A percentile compares a stretch with the other conserved stretches of the same genome.
Evolutionary conservation across 306 rosid species (phyloP).

Genomic region (Ochetophila trinervis): DNA sequence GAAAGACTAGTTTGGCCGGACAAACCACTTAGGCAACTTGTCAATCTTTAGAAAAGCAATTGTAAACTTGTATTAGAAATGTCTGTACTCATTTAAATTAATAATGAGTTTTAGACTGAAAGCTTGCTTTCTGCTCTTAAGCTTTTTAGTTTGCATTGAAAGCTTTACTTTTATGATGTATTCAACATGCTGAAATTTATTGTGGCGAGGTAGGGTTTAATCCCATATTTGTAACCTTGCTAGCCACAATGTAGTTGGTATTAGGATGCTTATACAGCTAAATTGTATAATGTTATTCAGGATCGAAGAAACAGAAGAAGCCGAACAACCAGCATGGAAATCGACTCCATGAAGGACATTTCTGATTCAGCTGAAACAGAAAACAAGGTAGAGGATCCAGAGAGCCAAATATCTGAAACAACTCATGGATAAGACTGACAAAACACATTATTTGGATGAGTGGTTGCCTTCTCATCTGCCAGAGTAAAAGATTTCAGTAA

Average conservation of each 20-base stretch:
- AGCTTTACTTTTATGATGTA: too few relatives aligned
- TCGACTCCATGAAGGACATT: conserved; percentile 60
- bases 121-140: too few relatives aligned
- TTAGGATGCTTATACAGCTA: background rate
- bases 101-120: too few relatives aligned
- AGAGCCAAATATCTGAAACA: conserved; percentile 40
- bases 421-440: conserved; percentile 50
- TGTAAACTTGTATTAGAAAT: too few relatives aligned
- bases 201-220: background rate
- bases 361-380: conserved; percentile 45
- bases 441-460: conserved; percentile 32
- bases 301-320: conserved; percentile 85
- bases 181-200: too few relatives aligned
- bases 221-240: conserved; percentile 1
- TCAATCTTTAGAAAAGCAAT: too few relatives aligned
- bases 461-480: conserved; percentile 26
- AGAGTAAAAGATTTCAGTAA: conserved; percentile 28
- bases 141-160: too few relatives aligned
- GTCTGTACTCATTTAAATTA: too few relatives aligned
- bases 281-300: conserved; percentile 39
- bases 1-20: too few relatives aligned
- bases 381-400: conserved; percentile 34
- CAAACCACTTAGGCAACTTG: too few relatives aligned
- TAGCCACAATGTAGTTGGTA: conserved; percentile 1
- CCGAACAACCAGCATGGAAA: conserved; percentile 66